These are phyloP conservation scores for Zasmidium angulare DNA, from an alignment of 2,329 filamentous ascomycete species.

Conservation along the genomic window DNA sequence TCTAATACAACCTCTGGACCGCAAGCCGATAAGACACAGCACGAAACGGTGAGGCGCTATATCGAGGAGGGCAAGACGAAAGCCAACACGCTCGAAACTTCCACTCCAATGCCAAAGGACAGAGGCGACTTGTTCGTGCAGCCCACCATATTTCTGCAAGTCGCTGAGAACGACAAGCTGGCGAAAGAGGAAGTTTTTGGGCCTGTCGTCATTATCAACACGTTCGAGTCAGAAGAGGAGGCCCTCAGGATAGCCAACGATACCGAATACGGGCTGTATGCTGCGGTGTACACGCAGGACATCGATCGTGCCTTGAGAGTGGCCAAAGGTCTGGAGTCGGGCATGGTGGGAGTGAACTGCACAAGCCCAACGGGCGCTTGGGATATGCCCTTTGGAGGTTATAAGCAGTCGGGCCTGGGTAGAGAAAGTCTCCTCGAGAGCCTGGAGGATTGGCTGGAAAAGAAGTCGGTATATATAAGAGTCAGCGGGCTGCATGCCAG, in stretches of 20 bases:
- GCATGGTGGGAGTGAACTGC: constrained; percentile 41
- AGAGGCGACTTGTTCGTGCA: constrained; percentile 41
- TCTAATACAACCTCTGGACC: constrained; percentile 42
- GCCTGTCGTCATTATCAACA: constrained; percentile 37
- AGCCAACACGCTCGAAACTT: neutral
- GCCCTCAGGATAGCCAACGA: constrained; percentile 36
- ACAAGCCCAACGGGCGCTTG: constrained; percentile 33
- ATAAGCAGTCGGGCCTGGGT: constrained; percentile 34
- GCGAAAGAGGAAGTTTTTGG: constrained; percentile 39
- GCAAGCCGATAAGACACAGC: constrained; percentile 52
- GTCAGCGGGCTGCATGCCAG: neutral
- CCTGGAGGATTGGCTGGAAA: constrained; percentile 13
- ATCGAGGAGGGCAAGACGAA: constrained; percentile 47
- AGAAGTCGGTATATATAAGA: constrained; percentile 14
- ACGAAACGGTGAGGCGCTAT: constrained; percentile 48
- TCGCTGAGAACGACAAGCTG: constrained; percentile 39
- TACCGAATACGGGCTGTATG: constrained; percentile 38
- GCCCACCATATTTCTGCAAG: constrained; percentile 47
- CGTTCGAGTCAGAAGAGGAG: constrained; percentile 35
- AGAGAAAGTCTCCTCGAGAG: constrained; percentile 12
- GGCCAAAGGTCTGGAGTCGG: constrained; percentile 40
- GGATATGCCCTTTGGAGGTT: constrained; percentile 43
- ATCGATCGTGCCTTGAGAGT: constrained; percentile 38
- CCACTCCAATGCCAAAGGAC: constrained; percentile 3
- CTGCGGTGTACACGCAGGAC: constrained; percentile 38